A percentile compares a stretch with the other conserved stretches of the same genome.
These are phyloP conservation scores for Euphorbia schlechtendalii DNA, from an alignment of 441 rosid genomes.

Conservation along the genomic window DNA sequence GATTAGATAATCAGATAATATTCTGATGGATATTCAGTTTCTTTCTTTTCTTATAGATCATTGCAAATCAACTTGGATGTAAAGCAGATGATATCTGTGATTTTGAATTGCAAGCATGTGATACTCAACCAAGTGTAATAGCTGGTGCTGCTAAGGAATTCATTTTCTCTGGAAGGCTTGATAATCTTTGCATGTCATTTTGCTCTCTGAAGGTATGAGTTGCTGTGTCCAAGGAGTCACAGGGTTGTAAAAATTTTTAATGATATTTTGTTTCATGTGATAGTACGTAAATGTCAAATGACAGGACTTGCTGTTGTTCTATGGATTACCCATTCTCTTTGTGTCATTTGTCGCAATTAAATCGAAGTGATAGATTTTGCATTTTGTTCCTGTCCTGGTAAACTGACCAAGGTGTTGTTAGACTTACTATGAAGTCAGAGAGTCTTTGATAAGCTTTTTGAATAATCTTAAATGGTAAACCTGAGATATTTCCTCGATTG, in stretches of 20 bases:
- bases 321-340: not conserved
- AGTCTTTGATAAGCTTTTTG: constrained; percentile 5
- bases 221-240: not conserved
- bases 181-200: constrained; percentile 97
- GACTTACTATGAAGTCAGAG: not conserved
- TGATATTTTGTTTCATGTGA: not conserved
- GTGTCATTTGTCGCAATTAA: not conserved
- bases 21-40: constrained; percentile 5
- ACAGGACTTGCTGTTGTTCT: not conserved
- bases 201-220: constrained; percentile 71
- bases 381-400: not conserved
- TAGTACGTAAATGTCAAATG: not conserved
- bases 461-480: constrained; percentile 3
- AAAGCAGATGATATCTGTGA: constrained; percentile 70
- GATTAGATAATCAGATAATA: not conserved
- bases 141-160: constrained; percentile 91
- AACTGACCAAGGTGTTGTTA: not conserved
- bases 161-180: constrained; percentile 91
- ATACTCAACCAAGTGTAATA: constrained; percentile 81
- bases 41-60: constrained; percentile 40
- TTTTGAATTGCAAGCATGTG: constrained; percentile 98
- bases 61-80: constrained; percentile 62
- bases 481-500: not conserved
- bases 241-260: not conserved
- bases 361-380: constrained; percentile 4